phyloP scores from a whole-genome alignment of 192 early-diverging fungal species.

The Mortierella hygrophila region DNA sequence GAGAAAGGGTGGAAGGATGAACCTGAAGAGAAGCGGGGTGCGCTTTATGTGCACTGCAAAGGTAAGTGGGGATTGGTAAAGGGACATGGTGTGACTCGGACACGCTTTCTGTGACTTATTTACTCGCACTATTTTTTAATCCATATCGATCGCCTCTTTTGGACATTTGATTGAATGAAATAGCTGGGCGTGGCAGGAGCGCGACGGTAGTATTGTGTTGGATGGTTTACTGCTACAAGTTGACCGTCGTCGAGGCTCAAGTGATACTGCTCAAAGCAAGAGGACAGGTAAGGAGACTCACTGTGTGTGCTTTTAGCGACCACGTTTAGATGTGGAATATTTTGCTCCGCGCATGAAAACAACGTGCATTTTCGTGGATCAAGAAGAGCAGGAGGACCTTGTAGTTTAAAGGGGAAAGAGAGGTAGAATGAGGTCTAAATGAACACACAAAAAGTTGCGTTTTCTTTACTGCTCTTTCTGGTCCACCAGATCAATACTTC shows the following conservation, averaged over 20 bases:
- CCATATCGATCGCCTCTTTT: background rate
- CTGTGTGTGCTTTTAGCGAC: too few species aligned
- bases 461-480: background rate
- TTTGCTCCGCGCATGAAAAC: slow-evolving; percentile 4
- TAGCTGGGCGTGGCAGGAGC: slow-evolving; percentile 54
- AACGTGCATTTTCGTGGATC: background rate
- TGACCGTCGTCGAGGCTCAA: slow-evolving; percentile 37
- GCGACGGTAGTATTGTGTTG: slow-evolving; percentile 52
- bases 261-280: slow-evolving; percentile 33
- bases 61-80: slow-evolving; percentile 13
- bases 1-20: slow-evolving; percentile 6
- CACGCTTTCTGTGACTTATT: background rate
- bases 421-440: background rate
- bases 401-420: background rate
- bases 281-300: slow-evolving; percentile 14
- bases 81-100: background rate
- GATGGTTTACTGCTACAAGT: slow-evolving; percentile 30
- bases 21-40: background rate
- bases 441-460: background rate
- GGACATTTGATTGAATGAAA: background rate
- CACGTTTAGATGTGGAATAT: too few species aligned
- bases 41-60: slow-evolving; percentile 63
- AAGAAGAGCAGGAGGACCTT: background rate
- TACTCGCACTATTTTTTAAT: too few species aligned
- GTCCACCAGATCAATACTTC: background rate